These are phyloP conservation scores for Gastrodia elata DNA, from an alignment of 106 monocot species.

Conservation along the genomic window DNA sequence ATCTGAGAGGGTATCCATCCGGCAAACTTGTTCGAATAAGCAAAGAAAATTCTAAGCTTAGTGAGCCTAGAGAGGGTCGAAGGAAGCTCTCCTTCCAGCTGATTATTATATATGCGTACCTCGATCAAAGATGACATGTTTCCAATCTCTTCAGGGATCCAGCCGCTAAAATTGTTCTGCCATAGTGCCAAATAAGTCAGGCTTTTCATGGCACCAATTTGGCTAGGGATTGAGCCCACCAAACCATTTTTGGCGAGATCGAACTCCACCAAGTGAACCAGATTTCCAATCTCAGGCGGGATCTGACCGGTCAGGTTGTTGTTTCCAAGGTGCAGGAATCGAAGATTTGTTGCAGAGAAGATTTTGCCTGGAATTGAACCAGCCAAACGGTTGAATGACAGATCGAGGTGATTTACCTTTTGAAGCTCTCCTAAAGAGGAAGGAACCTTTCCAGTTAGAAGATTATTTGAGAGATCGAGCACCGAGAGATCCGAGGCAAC, in stretches of 20 bases:
- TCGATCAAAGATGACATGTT: slow-evolving; percentile 12
- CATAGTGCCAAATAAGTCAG: slow-evolving; percentile 7
- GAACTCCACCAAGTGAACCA: no score
- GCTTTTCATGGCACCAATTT: slow-evolving; percentile 9
- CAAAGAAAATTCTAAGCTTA: slow-evolving; percentile 11
- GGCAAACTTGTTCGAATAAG: slow-evolving; percentile 16
- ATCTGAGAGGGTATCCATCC: background rate
- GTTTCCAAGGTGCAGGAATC: background rate
- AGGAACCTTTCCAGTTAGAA: slow-evolving; percentile 23
- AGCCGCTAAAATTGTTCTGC: slow-evolving; percentile 17
- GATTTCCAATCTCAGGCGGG: no score
- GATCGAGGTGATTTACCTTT: slow-evolving; percentile 19
- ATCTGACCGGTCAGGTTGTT: slow-evolving; percentile 12
- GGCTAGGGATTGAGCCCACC: no score
- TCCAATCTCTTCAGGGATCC: slow-evolving; percentile 26
- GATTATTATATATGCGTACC: slow-evolving; percentile 14
- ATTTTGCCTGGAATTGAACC: slow-evolving; percentile 16
- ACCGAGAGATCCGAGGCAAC: background rate
- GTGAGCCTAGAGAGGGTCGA: slow-evolving; percentile 13
- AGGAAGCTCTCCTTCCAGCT: slow-evolving; percentile 23
- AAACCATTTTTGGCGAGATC: no score
- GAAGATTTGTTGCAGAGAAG: slow-evolving; percentile 4
- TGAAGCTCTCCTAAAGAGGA: slow-evolving; percentile 13
- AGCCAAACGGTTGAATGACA: slow-evolving; percentile 17
- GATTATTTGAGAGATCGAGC: slow-evolving; percentile 19